A percentile compares a stretch with the other conserved stretches of the same genome.
Evolutionary conservation across 108 stramenopile genomes (phyloP).

Genomic region (Cylindrotheca fusiformis): DNA sequence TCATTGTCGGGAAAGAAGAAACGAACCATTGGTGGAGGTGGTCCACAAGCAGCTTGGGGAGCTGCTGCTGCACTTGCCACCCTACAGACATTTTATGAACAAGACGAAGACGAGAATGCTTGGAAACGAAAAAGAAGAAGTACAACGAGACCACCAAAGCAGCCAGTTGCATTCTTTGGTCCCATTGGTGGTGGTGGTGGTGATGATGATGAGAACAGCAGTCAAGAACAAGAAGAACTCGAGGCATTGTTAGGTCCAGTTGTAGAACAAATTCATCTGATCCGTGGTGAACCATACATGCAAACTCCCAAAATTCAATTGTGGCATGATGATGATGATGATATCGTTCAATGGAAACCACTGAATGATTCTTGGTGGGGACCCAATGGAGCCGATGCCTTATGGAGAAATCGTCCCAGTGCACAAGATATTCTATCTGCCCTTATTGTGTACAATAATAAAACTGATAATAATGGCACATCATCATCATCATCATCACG

Average conservation of each 20-base stretch:
- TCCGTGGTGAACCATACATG: constrained; percentile 6
- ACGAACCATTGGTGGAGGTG: constrained; percentile 47
- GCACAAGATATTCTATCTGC: constrained; percentile 27
- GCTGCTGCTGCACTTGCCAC: constrained; percentile 43
- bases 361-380: constrained; percentile 50
- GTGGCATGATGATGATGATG: constrained; percentile 51
- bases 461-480: too few relatives aligned
- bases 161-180: constrained; percentile 39
- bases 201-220: constrained; percentile 35
- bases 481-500: too few relatives aligned
- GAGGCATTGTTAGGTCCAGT: constrained; percentile 22
- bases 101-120: neutral
- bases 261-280: constrained; percentile 19
- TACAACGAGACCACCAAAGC: constrained; percentile 17
- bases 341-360: constrained; percentile 47
- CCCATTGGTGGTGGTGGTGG: constrained; percentile 37
- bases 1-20: neutral
- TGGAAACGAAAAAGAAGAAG: neutral
- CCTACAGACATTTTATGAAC: too few relatives aligned
- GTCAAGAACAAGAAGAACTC: constrained; percentile 13
- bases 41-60: constrained; percentile 54
- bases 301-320: constrained; percentile 51
- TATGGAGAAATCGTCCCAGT: constrained; percentile 48
- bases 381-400: constrained; percentile 38
- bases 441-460: neutral